Base-by-base conservation (phyloP, 1,139 yeast genomes). In the Martiniozyma asiatica region DNA sequence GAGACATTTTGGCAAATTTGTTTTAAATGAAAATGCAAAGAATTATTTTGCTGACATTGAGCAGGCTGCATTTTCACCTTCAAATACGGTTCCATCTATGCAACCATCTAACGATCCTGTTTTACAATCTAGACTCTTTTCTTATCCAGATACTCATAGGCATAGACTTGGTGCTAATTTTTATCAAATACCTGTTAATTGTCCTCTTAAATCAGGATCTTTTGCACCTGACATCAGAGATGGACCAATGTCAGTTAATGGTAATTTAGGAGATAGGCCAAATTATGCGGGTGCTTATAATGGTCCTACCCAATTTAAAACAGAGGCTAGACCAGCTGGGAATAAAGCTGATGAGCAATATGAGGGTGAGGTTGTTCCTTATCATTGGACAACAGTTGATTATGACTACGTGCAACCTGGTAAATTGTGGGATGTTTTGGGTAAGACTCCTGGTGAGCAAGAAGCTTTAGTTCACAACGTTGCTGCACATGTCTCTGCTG, bases 101-200 rank as follows among this genome's bases (percentile, higher is more conserved):
- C 84, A 78, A 56, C 70, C 94, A 31, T 73, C 85, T 29, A 85
- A 85, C 44, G 94, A 81, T 53, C 92, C 93, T 30, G 93, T 81
- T 29, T 64, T 81, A 55, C 94, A 81, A 61, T 72, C 85, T 13
- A 73, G 94, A 58, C 63, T 81, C 44, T 81, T 80, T 58, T 77
- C 93, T 22, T 81, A 81, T 61, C 74, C 87, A 36, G 94, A 81
- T 59, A 80, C 94, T 33, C 93, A 80, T 54, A 62, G 65, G 46
- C 69, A 73, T 59, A 64, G 81, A 50, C 62, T 77, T 47, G 87
- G 87, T 34, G 53, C 66, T 34, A 77, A 77, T 62, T 77, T 73
- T 59, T 65, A 69, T 39, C 81, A 74, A 55, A 72, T 77, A 41
- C 87, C 87, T 27, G 80, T 76, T 47, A 77, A 77, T 56, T 72